phyloP scores from a whole-genome alignment of 2,329 filamentous ascomycete species.

The Fusarium keratoplasticum region DNA sequence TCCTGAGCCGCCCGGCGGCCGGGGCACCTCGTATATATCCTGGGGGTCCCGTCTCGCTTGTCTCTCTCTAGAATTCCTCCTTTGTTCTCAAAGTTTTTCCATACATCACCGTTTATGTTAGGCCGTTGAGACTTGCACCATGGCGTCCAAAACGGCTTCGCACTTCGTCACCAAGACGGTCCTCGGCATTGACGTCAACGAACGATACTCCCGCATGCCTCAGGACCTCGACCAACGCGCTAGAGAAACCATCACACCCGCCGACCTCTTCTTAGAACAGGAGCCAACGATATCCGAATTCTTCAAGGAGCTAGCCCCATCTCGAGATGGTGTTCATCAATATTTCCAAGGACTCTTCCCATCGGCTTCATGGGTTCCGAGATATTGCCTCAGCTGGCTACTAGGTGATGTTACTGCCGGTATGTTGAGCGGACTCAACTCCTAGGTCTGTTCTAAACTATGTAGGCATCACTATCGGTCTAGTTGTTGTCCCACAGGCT shows the following conservation, averaged over 20 bases:
- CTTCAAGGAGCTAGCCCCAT: constrained; percentile 67
- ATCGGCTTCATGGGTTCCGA: constrained; percentile 74
- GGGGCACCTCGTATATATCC: constrained; percentile 25
- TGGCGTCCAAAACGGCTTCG: constrained; percentile 21
- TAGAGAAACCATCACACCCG: constrained; percentile 39
- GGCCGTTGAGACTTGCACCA: constrained; percentile 6
- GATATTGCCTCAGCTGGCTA: constrained; percentile 81
- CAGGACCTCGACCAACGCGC: constrained; percentile 42
- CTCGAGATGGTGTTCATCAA: constrained; percentile 53
- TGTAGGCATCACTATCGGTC: constrained; percentile 63
- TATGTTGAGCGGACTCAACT: constrained; percentile 46
- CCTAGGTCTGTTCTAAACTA: constrained; percentile 54
- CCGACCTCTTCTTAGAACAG: constrained; percentile 64
- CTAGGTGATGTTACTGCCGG: constrained; percentile 79
- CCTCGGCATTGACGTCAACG: constrained; percentile 48
- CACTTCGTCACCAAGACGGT: constrained; percentile 44
- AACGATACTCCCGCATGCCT: constrained; percentile 44
- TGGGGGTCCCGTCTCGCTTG: neutral
- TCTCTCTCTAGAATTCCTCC: neutral
- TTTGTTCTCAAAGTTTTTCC: neutral
- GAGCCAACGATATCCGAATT: constrained; percentile 75
- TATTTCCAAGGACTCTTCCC: constrained; percentile 72
- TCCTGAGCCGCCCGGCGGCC: constrained; percentile 22
- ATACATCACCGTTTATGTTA: neutral
- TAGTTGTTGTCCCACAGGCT: constrained; percentile 82